Evolutionary conservation across 306 rosid genomes (phyloP), one percentile per base, ranked within the genome.

Genomic region (Lotus japonicus): DNA sequence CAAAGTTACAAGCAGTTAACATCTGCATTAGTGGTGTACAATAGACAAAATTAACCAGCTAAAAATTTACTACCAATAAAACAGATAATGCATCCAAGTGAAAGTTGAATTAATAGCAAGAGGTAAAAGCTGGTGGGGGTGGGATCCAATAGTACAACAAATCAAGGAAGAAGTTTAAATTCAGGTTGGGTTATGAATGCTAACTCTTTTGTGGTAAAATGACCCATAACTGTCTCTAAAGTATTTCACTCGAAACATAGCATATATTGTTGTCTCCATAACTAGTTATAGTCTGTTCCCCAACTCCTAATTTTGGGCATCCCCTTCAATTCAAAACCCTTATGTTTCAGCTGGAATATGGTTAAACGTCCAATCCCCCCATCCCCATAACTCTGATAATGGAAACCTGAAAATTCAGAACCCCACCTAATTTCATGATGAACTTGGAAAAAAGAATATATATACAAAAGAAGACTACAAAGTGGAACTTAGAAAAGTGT

Each of bases 311-410:
- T 74, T 57, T 46, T n/a, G n/a, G n/a, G 2, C 51, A 48, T 59
- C 16, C 33, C 79, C 28, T 58, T 11, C 9, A 48, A 64, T 66
- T 62, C 3, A 63, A 59, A 75, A 14, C 15, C 23, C 26, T 68
- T 26, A 14, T 10, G 1, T 2, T 11, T 43, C n/a, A 23, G 41
- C 60, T 15, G 23, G 14, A 17, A n/a, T n/a, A n/a, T 45, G 21
- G 66, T 31, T 55, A 42, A 64, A 64, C 5, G 36, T 31, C 36
- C 36, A 43, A 13, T 5, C 15, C n/a, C 36, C 33, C 8, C 4
- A 9, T 13, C 35, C 65, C 14, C 48, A 36, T 57, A 28, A 57
- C 50, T 71, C 48, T 62, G 21, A 35, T 31, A 31, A 31, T 31
- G 13, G 52, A 26, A 61, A 50, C 52, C 11, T 41, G 36, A 39